Base-by-base conservation (phyloP, 73 alveolate genomes). In the Paramecium primaurelia region DNA sequence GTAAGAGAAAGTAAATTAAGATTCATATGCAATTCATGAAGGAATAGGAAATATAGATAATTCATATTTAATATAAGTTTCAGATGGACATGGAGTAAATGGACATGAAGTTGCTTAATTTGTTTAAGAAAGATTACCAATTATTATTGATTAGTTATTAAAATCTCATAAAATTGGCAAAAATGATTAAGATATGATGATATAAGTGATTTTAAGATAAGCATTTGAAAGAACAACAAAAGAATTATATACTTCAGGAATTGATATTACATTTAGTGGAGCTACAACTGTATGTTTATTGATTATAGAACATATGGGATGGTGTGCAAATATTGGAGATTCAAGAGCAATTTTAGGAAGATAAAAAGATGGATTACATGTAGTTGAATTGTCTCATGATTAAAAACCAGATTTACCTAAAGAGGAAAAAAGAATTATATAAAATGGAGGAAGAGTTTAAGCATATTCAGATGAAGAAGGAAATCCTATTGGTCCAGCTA, bases 61-160 rank as follows among this genome's bases (percentile, higher is more conserved):
- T n/a, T 93, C 93, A 40, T 95, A 95, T 96, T 59, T 95, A 42
- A 80, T 97, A 49, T 98, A 99, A 28, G 99, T 98, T 9, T 96
- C 98, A 86, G 99, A 98, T 93, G 99, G 99, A 26, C 99, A 97
- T 91, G 99, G 99, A 0, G 92, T 88, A 45, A 87, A 95, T 94
- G 99, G 99, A 3, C 99, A 98, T 93, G 91, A 95, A 59, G 97
- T 98, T 26, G 93, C 98, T 54, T 97, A 96, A 36, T 97, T 95
- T 92, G 97, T 98, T 25, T 84, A 95, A 75, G 93, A 96, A 73
- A 86, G 69, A 26, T 92, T 97, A 64, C 98, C 99, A 3, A 16
- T 40, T 5, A 25, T 44, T 25, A 51, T 93, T 12, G 96, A 93
- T 49, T 40, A 54, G 32, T 49, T 88, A 25, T 77, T 77, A 77